Percentiles rank a stretch among this genome's conserved stretches.
Evolutionary conservation across 2,329 filamentous ascomycete species (phyloP).

Genomic region (Paecilomyces sp.): DNA sequence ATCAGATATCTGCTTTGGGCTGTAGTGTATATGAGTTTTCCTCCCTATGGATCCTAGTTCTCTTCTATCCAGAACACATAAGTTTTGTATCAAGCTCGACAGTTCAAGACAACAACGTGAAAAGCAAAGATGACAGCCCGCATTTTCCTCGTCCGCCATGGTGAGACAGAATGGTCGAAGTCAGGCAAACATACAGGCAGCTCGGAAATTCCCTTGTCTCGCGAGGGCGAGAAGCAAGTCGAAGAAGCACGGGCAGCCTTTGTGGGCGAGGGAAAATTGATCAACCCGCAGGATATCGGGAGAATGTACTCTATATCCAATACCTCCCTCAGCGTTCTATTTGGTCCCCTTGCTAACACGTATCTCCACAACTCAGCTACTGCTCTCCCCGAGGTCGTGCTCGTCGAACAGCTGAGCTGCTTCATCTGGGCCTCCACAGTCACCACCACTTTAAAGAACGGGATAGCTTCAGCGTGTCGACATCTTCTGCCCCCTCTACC

Average conservation of each 20-base stretch:
- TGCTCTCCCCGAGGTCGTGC: conserved; percentile 6
- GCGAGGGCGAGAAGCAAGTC: conserved; percentile 2
- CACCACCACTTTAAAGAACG: conserved; percentile 6
- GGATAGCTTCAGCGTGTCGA: background rate
- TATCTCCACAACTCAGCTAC: conserved; percentile 1
- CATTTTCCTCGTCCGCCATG: conserved; percentile 10
- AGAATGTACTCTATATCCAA: conserved; percentile 4
- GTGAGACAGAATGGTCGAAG: conserved; percentile 9
- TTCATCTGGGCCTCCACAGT: conserved; percentile 6
- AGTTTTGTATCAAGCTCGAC: background rate
- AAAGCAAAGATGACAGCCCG: conserved; percentile 1
- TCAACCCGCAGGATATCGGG: conserved; percentile 5
- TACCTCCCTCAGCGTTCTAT: background rate
- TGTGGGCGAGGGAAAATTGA: conserved; percentile 3
- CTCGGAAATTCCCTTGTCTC: conserved; percentile 6
- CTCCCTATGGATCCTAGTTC: background rate
- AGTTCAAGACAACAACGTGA: background rate
- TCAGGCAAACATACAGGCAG: conserved; percentile 7
- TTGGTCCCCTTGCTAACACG: background rate
- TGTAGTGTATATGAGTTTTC: background rate
- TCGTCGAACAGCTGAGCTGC: conserved; percentile 7
- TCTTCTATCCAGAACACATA: background rate
- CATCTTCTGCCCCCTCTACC: background rate
- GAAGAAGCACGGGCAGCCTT: background rate
- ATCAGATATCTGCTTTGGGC: background rate